Evolutionary conservation across 176 grass and related monocot species (phyloP), one percentile per base, ranked within the genome.

Genomic region (Avena atlantica): DNA sequence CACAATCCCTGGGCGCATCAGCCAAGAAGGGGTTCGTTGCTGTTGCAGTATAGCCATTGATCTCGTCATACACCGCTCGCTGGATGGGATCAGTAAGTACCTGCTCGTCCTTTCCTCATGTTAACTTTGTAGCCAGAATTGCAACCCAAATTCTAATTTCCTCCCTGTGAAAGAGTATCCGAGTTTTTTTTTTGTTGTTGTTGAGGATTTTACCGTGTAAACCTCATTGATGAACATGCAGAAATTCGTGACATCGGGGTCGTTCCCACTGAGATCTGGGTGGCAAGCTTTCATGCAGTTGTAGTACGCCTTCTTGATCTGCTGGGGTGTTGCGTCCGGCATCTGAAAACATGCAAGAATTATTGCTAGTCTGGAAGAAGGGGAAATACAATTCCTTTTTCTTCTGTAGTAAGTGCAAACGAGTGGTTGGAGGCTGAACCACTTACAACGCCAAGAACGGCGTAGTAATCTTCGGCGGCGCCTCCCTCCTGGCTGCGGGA

Each of bases 181-280:
- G 31, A 34, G 31, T 34, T 34, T 34, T 34, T 34, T 34, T 34
- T 34, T 34, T 34, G 2, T 34, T 34, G 31, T 34, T 34, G 31
- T 34, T 34, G 31, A 34, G 31, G 31, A 60, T 31, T 21, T 21
- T 88, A 99, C 97, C 88, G 94, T 85, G 86, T 99, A 99, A 65
- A 99, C 90, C 27, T 99, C 97, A 9, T 99, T 99, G 85, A 99
- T 93, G 81, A 99, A 99, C 92, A 99, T 99, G 83, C 97, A 99
- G 88, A 99, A 99, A 79, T 96, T 99, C 0, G 87, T 99, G 9
- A 96, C 78, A 27, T 99, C 94, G 13, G 92, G 92, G 71, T 99
- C 97, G n/a, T 99, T 91, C 23, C 97, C 97, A 5, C 97, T 96
- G 6, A 99, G 90, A 80, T 99, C 97, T 3, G 97, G 97, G 86